Evolutionary conservation across 2,329 filamentous ascomycete genomes (phyloP), one percentile per base, ranked within the genome.

Genomic region (Colletotrichum eleusines): DNA sequence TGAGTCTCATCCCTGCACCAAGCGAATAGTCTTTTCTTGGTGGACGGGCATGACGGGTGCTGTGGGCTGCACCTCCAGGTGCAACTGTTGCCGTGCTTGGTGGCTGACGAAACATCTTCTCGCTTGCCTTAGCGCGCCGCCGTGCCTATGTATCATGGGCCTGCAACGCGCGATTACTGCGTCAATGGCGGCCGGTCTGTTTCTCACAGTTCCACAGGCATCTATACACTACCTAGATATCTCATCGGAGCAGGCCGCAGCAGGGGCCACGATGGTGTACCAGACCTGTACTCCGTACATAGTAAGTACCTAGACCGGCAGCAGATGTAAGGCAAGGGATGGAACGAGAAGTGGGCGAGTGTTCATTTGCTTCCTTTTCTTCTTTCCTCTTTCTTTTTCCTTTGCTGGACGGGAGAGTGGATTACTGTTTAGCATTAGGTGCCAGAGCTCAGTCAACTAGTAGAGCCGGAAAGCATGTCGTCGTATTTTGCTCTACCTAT

Each of bases 1-100:
- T 33, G 69, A 63, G 69, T 63, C 58, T 68, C 46, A 58, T 40
- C 53, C 51, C 64, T 71, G 69, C 69, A 71, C 64, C 57, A 68
- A 69, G 60, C 31, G 46, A 63, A 71, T 71, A 63, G 69, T 71
- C 35, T 55, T 35, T 58, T 18, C 31, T 62, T 70, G 55, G 31
- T 38, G 51, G n/a, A 51, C 11, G 60, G 31, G 35, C 11, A 33
- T n/a, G n/a, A 51, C 11, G 60, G 31, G 35, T 12, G 42, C 28
- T 38, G 63, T 44, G 66, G 26, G 20, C 51, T 55, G 33, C 20
- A 44, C 38, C 51, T 28, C 59, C 23, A 63, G 20, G 23, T 51
- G 44, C 26, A 35, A 18, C 44, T 18, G 44, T 53, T 61, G 54
- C 55, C 42, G 63, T 63, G 58, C 44, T 38, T 67, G 57, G 50